A percentile compares a stretch with the other conserved stretches of the same genome.
Conservation (phyloP, 2,329 filamentous ascomycete genomes). For the Pseudocercospora eumusae region DNA sequence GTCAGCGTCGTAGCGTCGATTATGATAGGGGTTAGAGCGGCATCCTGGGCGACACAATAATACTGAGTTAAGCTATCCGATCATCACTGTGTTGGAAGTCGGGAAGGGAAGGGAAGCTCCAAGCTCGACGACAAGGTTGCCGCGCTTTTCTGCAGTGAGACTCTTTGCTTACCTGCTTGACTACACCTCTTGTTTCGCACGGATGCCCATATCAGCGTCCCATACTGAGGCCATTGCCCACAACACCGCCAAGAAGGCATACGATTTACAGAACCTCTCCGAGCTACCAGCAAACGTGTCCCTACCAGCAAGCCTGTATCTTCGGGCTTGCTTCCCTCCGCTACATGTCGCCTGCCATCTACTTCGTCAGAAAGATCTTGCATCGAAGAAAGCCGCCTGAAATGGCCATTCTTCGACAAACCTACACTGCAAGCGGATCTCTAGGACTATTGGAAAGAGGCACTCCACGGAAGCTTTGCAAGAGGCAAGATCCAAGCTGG, state of each 20-base stretch:
- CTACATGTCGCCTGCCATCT: background rate
- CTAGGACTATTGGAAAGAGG: background rate
- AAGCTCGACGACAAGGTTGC: background rate
- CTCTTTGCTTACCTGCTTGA: too few species aligned
- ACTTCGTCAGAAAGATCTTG: background rate
- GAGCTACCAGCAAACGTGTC: background rate
- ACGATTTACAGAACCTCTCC: background rate
- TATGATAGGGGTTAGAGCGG: constrained; percentile 13
- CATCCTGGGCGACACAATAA: constrained; percentile 13
- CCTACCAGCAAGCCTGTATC: too few species aligned
- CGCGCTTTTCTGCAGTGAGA: background rate
- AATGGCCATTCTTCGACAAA: background rate
- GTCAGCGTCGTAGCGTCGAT: constrained; percentile 10
- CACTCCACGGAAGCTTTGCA: background rate
- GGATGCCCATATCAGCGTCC: too few species aligned
- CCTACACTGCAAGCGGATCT: background rate
- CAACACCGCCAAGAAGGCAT: background rate
- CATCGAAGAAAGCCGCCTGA: background rate
- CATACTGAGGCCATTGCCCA: too few species aligned
- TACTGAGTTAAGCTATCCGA: background rate
- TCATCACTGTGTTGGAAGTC: background rate
- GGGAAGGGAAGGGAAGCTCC: background rate
- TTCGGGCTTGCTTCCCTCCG: too few species aligned
- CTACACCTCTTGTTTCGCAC: background rate
- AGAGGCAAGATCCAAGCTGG: background rate